Evolutionary conservation across 352 stramenopile species (phyloP).

Genomic region (Phytophthora pisi): DNA sequence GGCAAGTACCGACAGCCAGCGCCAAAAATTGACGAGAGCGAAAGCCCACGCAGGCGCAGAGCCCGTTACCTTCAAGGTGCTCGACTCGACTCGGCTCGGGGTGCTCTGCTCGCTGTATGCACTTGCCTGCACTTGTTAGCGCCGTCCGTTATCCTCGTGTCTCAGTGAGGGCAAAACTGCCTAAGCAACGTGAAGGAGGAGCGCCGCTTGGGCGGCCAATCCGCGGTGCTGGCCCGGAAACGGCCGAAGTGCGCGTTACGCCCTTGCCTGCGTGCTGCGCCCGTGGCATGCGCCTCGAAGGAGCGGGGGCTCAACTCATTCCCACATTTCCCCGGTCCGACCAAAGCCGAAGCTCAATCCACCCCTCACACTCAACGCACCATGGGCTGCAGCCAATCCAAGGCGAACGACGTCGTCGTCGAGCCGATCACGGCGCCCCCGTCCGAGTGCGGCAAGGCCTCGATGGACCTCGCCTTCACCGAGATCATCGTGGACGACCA

Average conservation of each 20-base stretch:
- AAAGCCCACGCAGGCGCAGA: conserved; percentile 5
- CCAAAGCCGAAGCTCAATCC: conserved; percentile 1
- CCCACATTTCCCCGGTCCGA: conserved; percentile 24
- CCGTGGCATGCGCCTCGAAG: neutral
- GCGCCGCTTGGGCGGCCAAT: conserved; percentile 23
- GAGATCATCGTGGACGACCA: conserved; percentile 40
- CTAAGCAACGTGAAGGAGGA: conserved; percentile 16
- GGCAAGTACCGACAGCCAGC: neutral
- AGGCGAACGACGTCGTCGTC: conserved; percentile 52
- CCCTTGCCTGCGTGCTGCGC: no score
- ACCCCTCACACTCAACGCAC: conserved; percentile 10
- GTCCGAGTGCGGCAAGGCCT: conserved; percentile 36
- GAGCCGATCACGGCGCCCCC: conserved; percentile 33
- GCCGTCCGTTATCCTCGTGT: conserved; percentile 19
- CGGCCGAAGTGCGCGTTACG: conserved; percentile 3
- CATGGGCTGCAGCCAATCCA: conserved; percentile 78
- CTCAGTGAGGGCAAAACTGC: conserved; percentile 16
- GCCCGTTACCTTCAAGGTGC: conserved; percentile 9
- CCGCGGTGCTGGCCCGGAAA: neutral
- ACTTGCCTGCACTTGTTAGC: neutral
- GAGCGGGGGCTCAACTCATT: conserved; percentile 26
- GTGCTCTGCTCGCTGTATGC: neutral
- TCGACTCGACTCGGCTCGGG: neutral
- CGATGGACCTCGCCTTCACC: conserved; percentile 34
- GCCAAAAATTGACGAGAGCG: conserved; percentile 8